phyloP scores from a whole-genome alignment of 1,284 basidiomycete genomes.

The Leccinum glutinopallens region DNA sequence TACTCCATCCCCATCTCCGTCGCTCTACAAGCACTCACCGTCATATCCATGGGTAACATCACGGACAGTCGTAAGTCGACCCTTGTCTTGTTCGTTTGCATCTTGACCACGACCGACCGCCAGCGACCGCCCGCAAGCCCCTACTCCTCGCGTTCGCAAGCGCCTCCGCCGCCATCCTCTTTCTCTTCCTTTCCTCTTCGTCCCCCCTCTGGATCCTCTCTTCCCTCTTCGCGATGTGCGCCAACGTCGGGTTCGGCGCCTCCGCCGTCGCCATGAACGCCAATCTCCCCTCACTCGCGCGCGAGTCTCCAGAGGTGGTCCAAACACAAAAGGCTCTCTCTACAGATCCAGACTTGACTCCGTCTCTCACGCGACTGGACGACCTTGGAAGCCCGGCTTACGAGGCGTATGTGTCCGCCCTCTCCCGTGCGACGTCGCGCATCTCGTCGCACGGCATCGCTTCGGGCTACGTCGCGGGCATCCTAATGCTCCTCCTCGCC shows the following conservation, averaged over 20 bases:
- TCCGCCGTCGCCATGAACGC: constrained; percentile 88
- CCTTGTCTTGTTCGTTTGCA: background rate
- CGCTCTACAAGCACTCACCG: constrained; percentile 82
- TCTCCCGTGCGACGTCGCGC: constrained; percentile 73
- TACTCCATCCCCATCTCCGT: constrained; percentile 88
- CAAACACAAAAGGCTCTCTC: constrained; percentile 40
- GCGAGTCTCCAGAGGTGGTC: constrained; percentile 62
- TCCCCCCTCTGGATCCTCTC: constrained; percentile 67
- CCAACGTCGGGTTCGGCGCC: constrained; percentile 84
- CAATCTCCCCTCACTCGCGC: constrained; percentile 79
- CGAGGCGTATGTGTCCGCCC: constrained; percentile 48
- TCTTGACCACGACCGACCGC: background rate
- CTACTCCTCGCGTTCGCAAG: constrained; percentile 78
- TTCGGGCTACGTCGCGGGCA: constrained; percentile 80
- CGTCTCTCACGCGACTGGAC: constrained; percentile 12
- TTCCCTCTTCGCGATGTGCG: constrained; percentile 65
- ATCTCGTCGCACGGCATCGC: constrained; percentile 86
- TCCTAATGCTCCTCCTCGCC: constrained; percentile 67
- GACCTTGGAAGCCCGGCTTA: constrained; percentile 13
- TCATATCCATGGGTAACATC: constrained; percentile 87
- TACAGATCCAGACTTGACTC: constrained; percentile 15
- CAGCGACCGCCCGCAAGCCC: constrained; percentile 77
- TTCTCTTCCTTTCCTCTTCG: constrained; percentile 72
- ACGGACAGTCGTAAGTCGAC: constrained; percentile 78
- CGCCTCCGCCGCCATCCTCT: constrained; percentile 62